Base-by-base conservation (phyloP, 257 asterid genomes). In the Solanum raphanifolium region DNA sequence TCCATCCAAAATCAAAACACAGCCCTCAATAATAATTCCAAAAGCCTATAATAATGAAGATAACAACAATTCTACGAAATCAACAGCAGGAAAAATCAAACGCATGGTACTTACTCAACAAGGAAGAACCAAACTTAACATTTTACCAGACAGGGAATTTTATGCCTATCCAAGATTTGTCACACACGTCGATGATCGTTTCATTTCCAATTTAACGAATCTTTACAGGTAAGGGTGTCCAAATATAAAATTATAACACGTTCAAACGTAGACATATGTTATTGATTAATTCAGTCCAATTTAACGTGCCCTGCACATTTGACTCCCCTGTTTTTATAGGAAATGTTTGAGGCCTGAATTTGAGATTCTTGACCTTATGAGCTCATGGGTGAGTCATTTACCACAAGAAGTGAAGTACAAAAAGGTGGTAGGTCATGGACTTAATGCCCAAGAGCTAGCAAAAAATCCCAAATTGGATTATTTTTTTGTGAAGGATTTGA, bases 341-440 rank as follows among this genome's bases (percentile, higher is more conserved):
- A 18, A 81, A 83, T 78, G 83, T 18, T 85, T 95, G 87, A 90
- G 93, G n/a, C 93, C 98, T 1, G 98, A 95, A 7, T 89, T 87
- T 92, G 98, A 96, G 83, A 91, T 95, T 86, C 96, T 96, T 16
- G 98, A 96, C 78, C 87, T 96, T 13, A 95, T 95, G 98, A 95
- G 99, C 76, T 96, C 98, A 0, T 96, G 98, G 99, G 90, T 96
- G 6, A 96, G 98, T 87, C 98, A 96, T 88, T 89, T 96, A 90
- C 98, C 98, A 75, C 78, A 90, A 39, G 94, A 96, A 86, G 91
- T 93, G 1, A 83, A 87, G 91, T 96, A 91, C 92, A 88, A 88
- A 90, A 95, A 69, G 83, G 98, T 96, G 2, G 98, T 95, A 6
- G 98, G 98, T 7, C 98, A 96, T 34, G 98, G 98, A 62, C 98